A percentile compares a stretch with the other conserved stretches of the same genome.
Evolutionary conservation across 768 basidiomycete species (phyloP).

Genomic region (Rhodotorula babjevae): DNA sequence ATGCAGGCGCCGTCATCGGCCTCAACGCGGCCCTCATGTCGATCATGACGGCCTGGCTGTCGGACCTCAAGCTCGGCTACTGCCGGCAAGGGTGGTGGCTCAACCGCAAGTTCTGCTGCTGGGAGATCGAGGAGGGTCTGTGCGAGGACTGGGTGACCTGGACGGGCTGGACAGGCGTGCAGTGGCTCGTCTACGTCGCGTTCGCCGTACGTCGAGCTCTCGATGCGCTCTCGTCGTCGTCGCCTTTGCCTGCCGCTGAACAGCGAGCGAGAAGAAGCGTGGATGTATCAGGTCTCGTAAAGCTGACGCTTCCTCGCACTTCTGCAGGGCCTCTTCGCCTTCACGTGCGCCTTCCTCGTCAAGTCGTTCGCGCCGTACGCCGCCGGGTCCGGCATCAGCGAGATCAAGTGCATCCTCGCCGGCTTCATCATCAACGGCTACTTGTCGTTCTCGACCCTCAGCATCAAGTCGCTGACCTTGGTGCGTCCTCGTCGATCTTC

Average conservation of each 20-base stretch:
- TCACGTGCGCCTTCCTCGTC: constrained; percentile 82
- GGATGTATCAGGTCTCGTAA: no score
- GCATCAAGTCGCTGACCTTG: constrained; percentile 88
- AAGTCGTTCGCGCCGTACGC: constrained; percentile 85
- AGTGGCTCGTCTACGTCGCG: constrained; percentile 79
- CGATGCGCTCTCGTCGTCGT: no score
- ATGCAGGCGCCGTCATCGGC: constrained; percentile 77
- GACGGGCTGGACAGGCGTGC: constrained; percentile 62
- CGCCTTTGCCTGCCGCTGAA: no score
- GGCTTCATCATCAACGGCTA: constrained; percentile 98
- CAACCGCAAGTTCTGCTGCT: constrained; percentile 96
- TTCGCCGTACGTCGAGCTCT: constrained; percentile 65
- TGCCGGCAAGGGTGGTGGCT: constrained; percentile 94
- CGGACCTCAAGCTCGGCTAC: constrained; percentile 95
- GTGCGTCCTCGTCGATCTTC: constrained; percentile 52
- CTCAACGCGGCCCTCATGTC: constrained; percentile 91
- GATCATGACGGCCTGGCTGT: constrained; percentile 93
- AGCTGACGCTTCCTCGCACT: no score
- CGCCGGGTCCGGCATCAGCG: constrained; percentile 95
- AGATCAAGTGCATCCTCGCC: constrained; percentile 95
- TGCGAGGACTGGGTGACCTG: constrained; percentile 92
- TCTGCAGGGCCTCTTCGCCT: constrained; percentile 68
- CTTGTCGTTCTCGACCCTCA: constrained; percentile 79
- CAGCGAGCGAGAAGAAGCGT: no score
- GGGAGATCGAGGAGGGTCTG: constrained; percentile 84